phyloP scores from a whole-genome alignment of 2,329 filamentous ascomycete genomes.

The Diplodia sapinea region DNA sequence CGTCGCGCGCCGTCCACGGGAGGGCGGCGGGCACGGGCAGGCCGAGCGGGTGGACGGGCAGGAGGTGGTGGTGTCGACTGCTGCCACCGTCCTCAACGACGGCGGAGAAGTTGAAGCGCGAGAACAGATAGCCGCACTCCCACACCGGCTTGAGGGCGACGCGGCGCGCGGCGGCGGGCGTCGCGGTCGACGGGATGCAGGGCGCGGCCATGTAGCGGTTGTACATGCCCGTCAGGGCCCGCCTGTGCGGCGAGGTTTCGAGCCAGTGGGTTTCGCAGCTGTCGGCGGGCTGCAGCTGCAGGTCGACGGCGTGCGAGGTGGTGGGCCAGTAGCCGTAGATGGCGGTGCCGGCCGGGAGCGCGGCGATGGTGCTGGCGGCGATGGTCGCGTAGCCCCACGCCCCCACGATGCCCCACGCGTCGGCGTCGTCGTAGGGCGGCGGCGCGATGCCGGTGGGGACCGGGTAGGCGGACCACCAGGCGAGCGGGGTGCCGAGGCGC shows the following conservation, averaged over 20 bases:
- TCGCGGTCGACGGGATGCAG: not conserved
- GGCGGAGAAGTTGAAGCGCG: not conserved
- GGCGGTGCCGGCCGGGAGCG: conserved; percentile 43
- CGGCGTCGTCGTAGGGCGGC: conserved; percentile 45
- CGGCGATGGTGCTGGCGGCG: conserved; percentile 48
- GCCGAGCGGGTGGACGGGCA: not conserved
- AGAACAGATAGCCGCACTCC: not conserved
- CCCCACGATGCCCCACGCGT: conserved; percentile 54
- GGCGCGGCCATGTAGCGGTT: conserved; percentile 48
- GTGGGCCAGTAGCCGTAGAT: conserved; percentile 56
- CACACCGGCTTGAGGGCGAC: not conserved
- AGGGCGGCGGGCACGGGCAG: not conserved
- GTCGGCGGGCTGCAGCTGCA: conserved; percentile 43
- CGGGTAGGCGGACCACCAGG: conserved; percentile 55
- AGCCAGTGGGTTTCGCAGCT: conserved; percentile 43
- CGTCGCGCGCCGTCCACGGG: not conserved
- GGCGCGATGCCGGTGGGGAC: conserved; percentile 47
- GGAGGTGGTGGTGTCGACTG: too few species aligned
- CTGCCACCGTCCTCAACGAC: too few species aligned
- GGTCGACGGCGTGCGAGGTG: conserved; percentile 46
- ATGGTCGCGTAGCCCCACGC: conserved; percentile 58
- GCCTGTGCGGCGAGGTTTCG: conserved; percentile 48
- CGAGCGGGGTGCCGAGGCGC: conserved; percentile 37
- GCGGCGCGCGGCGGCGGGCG: not conserved
- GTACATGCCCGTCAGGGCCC: conserved; percentile 52